Evolutionary conservation across 768 basidiomycete species (phyloP).

Genomic region (Austroboletus festivus): DNA sequence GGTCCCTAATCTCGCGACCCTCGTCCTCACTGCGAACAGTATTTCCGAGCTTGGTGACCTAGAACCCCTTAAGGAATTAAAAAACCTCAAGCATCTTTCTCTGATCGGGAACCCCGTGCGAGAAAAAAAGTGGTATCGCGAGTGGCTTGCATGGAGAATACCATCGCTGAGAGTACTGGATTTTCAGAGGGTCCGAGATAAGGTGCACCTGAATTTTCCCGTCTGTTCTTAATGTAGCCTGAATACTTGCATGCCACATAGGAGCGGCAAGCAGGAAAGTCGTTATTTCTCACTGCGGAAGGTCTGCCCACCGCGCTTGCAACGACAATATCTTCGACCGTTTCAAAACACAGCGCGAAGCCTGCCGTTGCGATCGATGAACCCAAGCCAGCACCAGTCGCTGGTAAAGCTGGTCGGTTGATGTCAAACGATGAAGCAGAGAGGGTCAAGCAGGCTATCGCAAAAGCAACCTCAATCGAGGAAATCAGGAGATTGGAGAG

Average conservation of each 20-base stretch:
- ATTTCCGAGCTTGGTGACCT: conserved; percentile 80
- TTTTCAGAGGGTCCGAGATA: conserved; percentile 92
- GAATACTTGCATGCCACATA: conserved; percentile 37
- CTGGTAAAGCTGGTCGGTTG: conserved; percentile 75
- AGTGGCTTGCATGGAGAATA: conserved; percentile 91
- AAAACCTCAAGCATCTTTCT: conserved; percentile 69
- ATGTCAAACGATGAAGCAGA: conserved; percentile 92
- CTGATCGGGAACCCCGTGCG: conserved; percentile 80
- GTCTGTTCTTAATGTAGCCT: conserved; percentile 20
- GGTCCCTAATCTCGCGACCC: conserved; percentile 77
- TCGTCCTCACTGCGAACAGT: conserved; percentile 83
- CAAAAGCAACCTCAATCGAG: conserved; percentile 86
- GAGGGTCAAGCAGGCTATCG: conserved; percentile 82
- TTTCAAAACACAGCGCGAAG: conserved; percentile 67
- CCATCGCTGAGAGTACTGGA: conserved; percentile 87
- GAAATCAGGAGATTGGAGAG: conserved; percentile 83
- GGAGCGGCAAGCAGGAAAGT: conserved; percentile 76
- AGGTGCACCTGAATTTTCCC: conserved; percentile 59
- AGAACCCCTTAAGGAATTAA: conserved; percentile 76
- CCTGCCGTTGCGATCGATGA: conserved; percentile 67
- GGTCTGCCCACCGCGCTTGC: conserved; percentile 77
- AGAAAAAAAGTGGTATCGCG: conserved; percentile 95
- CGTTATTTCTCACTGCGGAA: conserved; percentile 79
- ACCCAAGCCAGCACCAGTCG: conserved; percentile 54
- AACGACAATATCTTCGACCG: conserved; percentile 69